Evolutionary conservation across 2,329 filamentous ascomycete species (phyloP), one percentile per base, ranked within the genome.

Genomic region (Emmonsiellopsis sp.): DNA sequence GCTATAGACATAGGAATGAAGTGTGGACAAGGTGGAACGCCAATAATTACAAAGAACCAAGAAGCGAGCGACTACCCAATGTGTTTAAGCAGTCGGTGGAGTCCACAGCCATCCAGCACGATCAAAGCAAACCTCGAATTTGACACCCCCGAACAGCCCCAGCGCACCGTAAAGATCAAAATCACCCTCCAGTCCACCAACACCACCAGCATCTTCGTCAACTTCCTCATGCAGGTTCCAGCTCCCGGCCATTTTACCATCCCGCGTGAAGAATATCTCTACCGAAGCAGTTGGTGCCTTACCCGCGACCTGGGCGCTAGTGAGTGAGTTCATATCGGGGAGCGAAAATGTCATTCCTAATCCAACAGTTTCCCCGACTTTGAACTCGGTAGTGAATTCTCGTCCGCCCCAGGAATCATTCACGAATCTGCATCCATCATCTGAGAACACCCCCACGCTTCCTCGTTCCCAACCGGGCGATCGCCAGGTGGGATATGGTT

Each of bases 171-270:
- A 80, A 44, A 84, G 59, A 64, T 84, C 81, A 58, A 86, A 60
- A 81, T 89, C 64, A 73, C 86, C 62, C 82, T 89, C 66, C 76
- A 89, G 65, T 74, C 86, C 59, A 78, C 82, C 31, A 75, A 87
- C 41, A 76, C 82, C 48, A 72, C 85, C 60, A 76, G 83, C 55
- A 60, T 76, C 73, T 48, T 63, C 64, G 65, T 84, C 81, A 43
- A 75, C 60, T 65, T 84, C 79, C 63, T 84, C 81, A 58, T 82
- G 77, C 31, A 84, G 67, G 65, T 82, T 72, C 82, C 82, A 85
- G 2, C 71, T 70, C 0, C 74, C 77, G 16, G 70, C 74, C 52
- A 65, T 69, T 56, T 65, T 66, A 5, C 81, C 82, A 62, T 82
- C 76, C 15, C 81, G 68, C 6, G 81, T 84, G 55, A 84, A 80